Evolutionary conservation across 73 alveolate species (phyloP).

Genomic region (Durusdinium trenchii): DNA sequence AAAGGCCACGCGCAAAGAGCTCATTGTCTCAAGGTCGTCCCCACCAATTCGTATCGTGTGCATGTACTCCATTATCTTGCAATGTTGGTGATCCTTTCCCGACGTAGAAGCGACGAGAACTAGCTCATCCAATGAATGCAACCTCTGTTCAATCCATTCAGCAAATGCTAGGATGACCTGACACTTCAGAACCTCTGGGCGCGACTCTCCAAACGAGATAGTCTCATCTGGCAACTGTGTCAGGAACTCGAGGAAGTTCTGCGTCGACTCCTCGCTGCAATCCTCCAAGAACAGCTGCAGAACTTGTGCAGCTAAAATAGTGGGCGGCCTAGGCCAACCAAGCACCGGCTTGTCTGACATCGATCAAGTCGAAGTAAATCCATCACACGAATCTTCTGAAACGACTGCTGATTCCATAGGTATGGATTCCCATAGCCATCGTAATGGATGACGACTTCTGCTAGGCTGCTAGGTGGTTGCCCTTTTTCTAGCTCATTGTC

Average conservation of each 20-base stretch:
- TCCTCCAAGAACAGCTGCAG: slow-evolving; percentile 39
- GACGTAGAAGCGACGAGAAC: background rate
- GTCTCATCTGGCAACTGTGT: slow-evolving; percentile 17
- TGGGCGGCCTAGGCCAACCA: too few relatives aligned
- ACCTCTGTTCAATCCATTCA: background rate
- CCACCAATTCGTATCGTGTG: background rate
- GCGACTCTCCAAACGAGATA: background rate
- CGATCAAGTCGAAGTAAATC: too few relatives aligned
- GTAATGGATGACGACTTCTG: too few relatives aligned
- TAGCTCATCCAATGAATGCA: background rate
- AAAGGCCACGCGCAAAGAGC: background rate
- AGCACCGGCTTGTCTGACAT: too few relatives aligned
- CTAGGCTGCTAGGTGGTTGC: too few relatives aligned
- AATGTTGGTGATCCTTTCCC: background rate
- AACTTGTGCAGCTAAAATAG: slow-evolving; percentile 7
- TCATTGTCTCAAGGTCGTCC: background rate
- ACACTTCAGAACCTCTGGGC: background rate
- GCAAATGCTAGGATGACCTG: slow-evolving; percentile 34
- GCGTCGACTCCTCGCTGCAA: background rate
- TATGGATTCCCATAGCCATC: too few relatives aligned
- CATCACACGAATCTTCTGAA: too few relatives aligned
- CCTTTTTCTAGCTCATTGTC: too few relatives aligned
- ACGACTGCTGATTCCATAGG: too few relatives aligned
- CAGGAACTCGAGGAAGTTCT: background rate
- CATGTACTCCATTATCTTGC: background rate